Conservation (phyloP, 768 basidiomycete species). For the Suillus occidentalis region DNA sequence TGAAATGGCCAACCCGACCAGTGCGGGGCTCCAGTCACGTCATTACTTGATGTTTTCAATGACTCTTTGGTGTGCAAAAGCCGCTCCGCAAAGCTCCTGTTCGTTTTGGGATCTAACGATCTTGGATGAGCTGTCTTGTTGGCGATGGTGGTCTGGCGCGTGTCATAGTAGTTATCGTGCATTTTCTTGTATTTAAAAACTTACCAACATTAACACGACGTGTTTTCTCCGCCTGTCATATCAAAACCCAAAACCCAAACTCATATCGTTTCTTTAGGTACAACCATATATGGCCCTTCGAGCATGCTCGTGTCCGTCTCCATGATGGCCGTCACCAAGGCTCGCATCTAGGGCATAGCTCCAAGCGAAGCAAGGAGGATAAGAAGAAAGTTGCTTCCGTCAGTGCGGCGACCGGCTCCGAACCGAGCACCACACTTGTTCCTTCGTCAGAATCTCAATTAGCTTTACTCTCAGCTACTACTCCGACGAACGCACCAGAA, state of each 20-base stretch:
- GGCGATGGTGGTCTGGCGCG: not conserved
- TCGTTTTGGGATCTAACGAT: not conserved
- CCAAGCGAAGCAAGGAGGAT: slow-evolving; percentile 17
- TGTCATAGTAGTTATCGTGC: not conserved
- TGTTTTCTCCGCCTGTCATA: not conserved
- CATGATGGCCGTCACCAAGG: slow-evolving; percentile 36
- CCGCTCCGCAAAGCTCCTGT: not conserved
- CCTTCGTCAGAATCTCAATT: not conserved
- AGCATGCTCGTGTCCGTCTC: slow-evolving; percentile 87
- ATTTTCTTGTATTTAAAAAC: not conserved
- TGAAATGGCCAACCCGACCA: slow-evolving; percentile 1
- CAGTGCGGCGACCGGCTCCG: not conserved
- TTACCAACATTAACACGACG: not conserved
- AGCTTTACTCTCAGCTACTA: not conserved
- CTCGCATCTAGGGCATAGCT: slow-evolving; percentile 20
- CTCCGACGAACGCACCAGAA: not conserved
- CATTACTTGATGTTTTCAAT: not conserved
- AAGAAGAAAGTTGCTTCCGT: slow-evolving; percentile 14
- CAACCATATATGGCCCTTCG: slow-evolving; percentile 97
- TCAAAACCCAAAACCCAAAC: slow-evolving; percentile 4
- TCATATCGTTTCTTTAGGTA: slow-evolving; percentile 52
- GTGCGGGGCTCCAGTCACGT: not conserved
- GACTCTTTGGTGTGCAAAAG: not conserved
- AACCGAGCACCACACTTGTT: not conserved
- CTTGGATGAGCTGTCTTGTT: not conserved